phyloP scores from a whole-genome alignment of 2,329 filamentous ascomycete species.

The Tolypocladium tropicale region DNA sequence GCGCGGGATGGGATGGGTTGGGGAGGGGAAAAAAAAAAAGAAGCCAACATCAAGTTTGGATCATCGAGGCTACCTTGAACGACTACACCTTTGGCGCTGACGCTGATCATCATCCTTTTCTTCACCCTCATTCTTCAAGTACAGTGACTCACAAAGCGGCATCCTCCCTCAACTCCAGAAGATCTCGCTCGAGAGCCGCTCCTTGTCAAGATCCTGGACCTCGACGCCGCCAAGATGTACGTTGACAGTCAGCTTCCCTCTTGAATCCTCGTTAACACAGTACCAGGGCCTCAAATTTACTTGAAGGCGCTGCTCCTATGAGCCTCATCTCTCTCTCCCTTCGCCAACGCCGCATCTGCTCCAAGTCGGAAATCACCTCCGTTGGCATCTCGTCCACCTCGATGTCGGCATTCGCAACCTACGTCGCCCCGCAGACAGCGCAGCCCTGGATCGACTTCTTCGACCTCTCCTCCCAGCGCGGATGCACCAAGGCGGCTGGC shows the following conservation, averaged over 20 bases:
- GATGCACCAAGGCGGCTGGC: conserved; percentile 20
- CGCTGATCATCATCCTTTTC: not conserved
- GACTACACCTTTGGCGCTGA: not conserved
- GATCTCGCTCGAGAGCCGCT: not conserved
- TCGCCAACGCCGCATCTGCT: conserved; percentile 16
- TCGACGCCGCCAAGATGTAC: not conserved
- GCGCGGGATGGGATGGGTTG: not conserved
- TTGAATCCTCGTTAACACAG: not conserved
- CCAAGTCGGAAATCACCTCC: conserved; percentile 20
- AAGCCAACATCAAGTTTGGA: not conserved
- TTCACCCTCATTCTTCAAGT: not conserved
- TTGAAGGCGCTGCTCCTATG: not conserved
- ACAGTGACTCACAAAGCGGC: not conserved
- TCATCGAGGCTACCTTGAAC: not conserved
- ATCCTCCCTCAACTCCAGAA: not conserved
- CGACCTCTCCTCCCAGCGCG: conserved; percentile 13
- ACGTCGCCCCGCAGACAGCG: conserved; percentile 15
- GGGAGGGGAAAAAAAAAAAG: not conserved
- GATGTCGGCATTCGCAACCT: conserved; percentile 18
- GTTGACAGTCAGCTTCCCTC: not conserved
- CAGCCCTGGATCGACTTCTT: conserved; percentile 27
- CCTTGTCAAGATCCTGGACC: not conserved
- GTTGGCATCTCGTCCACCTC: conserved; percentile 18
- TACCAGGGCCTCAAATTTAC: not conserved
- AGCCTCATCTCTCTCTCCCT: conserved; percentile 12